Evolutionary conservation across 2,329 filamentous ascomycete species (phyloP).

Genomic region (Monosporascus sp.): DNA sequence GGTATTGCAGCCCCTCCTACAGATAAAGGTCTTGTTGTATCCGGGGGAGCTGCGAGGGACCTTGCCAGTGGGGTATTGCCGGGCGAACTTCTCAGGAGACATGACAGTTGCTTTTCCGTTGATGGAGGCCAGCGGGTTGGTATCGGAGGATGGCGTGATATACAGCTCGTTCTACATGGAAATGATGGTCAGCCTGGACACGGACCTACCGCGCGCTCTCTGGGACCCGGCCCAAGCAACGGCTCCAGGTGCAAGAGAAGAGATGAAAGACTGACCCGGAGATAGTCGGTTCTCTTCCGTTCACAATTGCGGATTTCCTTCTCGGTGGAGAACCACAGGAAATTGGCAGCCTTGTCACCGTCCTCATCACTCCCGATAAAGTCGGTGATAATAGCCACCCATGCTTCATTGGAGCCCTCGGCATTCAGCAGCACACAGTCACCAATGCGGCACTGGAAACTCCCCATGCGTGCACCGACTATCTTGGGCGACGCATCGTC

Average conservation of each 20-base stretch:
- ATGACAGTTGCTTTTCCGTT: constrained; percentile 82
- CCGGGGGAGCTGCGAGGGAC: constrained; percentile 69
- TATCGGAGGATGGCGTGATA: constrained; percentile 79
- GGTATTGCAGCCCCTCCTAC: constrained; percentile 83
- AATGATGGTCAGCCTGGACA: constrained; percentile 9
- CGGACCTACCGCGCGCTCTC: background rate
- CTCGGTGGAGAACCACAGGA: constrained; percentile 95
- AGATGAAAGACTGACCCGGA: constrained; percentile 49
- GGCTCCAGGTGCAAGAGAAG: background rate
- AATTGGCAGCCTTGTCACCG: constrained; percentile 74
- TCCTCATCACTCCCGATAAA: constrained; percentile 72
- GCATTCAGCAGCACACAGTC: constrained; percentile 85
- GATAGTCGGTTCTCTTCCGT: constrained; percentile 75
- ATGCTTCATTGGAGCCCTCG: constrained; percentile 79
- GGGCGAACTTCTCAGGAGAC: constrained; percentile 64
- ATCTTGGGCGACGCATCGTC: constrained; percentile 47
- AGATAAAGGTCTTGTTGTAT: constrained; percentile 83
- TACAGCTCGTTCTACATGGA: constrained; percentile 75
- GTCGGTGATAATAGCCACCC: constrained; percentile 84
- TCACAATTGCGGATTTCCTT: constrained; percentile 80
- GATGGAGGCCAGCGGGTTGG: constrained; percentile 82
- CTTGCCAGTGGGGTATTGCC: constrained; percentile 68
- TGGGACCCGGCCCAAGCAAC: no score
- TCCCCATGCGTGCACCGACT: constrained; percentile 76
- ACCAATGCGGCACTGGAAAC: constrained; percentile 74